Percentiles rank a stretch among this genome's conserved stretches.
Evolutionary conservation across 148 eudicot species (phyloP).

Genomic region (Salicornia ramosissima): DNA sequence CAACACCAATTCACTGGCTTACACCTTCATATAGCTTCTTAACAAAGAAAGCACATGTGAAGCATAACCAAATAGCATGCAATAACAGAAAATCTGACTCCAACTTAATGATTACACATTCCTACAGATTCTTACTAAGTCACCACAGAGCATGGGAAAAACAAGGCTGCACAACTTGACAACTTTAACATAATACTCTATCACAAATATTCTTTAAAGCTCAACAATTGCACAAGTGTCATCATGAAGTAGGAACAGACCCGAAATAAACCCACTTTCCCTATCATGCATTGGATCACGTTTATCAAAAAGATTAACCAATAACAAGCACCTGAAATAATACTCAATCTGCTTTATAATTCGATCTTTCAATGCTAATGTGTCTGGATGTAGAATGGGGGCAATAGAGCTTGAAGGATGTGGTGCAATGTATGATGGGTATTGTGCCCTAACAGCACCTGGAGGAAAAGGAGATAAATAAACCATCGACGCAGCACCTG

Average conservation of each 20-base stretch:
- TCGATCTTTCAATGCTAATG: constrained; percentile 45
- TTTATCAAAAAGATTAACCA: constrained; percentile 1
- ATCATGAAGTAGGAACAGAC: no score
- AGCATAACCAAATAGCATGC: no score
- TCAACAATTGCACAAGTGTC: no score
- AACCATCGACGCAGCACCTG: constrained; percentile 69
- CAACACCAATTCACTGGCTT: not conserved
- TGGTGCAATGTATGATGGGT: constrained; percentile 46
- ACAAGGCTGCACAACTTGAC: no score
- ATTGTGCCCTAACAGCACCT: constrained; percentile 52
- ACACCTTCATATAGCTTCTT: not conserved
- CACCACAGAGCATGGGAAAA: not conserved
- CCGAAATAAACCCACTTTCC: not conserved
- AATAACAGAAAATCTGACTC: no score
- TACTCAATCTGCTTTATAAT: constrained; percentile 83
- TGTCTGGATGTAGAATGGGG: constrained; percentile 46
- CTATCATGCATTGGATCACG: not conserved
- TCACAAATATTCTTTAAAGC: no score
- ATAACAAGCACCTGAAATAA: constrained; percentile 70
- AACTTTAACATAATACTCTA: no score
- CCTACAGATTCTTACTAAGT: not conserved
- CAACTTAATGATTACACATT: no score
- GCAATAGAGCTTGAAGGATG: constrained; percentile 44
- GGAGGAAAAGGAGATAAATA: constrained; percentile 60
- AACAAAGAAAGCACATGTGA: not conserved